Percentiles rank a stretch among this genome's conserved stretches.
Evolutionary conservation across 2,329 filamentous ascomycete genomes (phyloP).

Genomic region (Xylaria sp.): DNA sequence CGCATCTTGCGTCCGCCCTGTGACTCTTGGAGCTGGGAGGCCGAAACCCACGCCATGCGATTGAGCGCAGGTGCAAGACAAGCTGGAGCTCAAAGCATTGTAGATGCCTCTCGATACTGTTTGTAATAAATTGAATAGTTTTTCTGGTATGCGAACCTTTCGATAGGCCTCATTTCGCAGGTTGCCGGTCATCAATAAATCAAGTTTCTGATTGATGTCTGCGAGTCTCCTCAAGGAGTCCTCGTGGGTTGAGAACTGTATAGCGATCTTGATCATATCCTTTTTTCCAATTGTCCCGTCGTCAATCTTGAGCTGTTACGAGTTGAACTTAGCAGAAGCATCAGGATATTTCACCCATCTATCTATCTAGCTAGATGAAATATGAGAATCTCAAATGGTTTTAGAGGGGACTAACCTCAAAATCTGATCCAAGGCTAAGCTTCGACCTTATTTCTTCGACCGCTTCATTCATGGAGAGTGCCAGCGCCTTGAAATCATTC

Average conservation of each 20-base stretch:
- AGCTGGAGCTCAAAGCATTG: constrained; percentile 31
- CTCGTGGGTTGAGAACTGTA: constrained; percentile 22
- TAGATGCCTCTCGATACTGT: constrained; percentile 33
- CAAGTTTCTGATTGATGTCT: constrained; percentile 33
- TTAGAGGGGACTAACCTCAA: constrained; percentile 14
- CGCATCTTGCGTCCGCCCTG: constrained; percentile 27
- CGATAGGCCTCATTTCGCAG: constrained; percentile 33
- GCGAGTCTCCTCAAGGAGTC: constrained; percentile 17
- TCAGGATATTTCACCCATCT: neutral
- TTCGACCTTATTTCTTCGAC: constrained; percentile 30
- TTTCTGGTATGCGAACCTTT: constrained; percentile 26
- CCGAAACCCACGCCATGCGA: constrained; percentile 31
- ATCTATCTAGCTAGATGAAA: neutral
- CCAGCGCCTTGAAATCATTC: constrained; percentile 32
- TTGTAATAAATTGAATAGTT: constrained; percentile 28
- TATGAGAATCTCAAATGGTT: neutral
- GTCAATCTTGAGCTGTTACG: constrained; percentile 9
- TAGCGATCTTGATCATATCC: constrained; percentile 23
- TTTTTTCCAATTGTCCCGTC: constrained; percentile 11
- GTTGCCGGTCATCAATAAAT: constrained; percentile 29
- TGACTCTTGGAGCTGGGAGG: constrained; percentile 17
- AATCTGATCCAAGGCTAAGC: constrained; percentile 11
- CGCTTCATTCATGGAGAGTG: constrained; percentile 34
- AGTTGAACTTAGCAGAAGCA: neutral
- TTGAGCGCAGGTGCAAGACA: constrained; percentile 30